Base-by-base conservation (phyloP, 2,329 filamentous ascomycete genomes). In the Pseudogymnoascus sp. region DNA sequence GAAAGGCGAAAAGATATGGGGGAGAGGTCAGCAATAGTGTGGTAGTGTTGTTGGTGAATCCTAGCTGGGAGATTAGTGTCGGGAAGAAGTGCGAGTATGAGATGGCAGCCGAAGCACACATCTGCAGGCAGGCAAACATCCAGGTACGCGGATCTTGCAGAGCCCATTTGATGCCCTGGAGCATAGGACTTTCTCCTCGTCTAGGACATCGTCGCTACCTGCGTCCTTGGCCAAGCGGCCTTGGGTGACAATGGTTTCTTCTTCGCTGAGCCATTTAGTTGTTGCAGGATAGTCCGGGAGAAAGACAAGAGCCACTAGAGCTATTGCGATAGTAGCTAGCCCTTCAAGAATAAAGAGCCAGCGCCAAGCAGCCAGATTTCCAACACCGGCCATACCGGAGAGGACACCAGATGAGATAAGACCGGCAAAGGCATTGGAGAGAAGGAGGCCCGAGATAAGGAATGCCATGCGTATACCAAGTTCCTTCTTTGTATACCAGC, bases 351-450 rank as follows among this genome's bases (percentile, higher is more conserved):
- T 42, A 26, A 65, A 65, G n/a, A 65, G 51, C 64, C 64, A 65
- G n/a, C 54, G 26, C 54, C 54, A 60, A 34, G 54, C 54, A 26
- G 31, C 21, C 31, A 36, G n/a, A 16, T 39, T 39, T 16, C 37
- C 31, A 18, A 61, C 60, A 5, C 60, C 60, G n/a, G n/a, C 60
- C 31, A 61, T 60, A 10, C 54, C 42, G 42, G 42, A 47, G 18
- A 47, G 42, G 14, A 47, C 11, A 11, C 42, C 42, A 23, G 78
- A 79, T 29, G 80, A 79, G 11, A 82, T 70, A 3, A 83, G 70
- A 3, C 79, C 79, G 0, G 79, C 79, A 64, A 83, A 83, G 1
- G 81, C 81, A 12, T 72, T 72, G 23, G 72, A 72, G 5, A 77
- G 64, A 65, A 73, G 70, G 39, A 74, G 71, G 21, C 72, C 74